Evolutionary conservation across 2,329 filamentous ascomycete genomes (phyloP).

Genomic region (Penicillium sumatraense): DNA sequence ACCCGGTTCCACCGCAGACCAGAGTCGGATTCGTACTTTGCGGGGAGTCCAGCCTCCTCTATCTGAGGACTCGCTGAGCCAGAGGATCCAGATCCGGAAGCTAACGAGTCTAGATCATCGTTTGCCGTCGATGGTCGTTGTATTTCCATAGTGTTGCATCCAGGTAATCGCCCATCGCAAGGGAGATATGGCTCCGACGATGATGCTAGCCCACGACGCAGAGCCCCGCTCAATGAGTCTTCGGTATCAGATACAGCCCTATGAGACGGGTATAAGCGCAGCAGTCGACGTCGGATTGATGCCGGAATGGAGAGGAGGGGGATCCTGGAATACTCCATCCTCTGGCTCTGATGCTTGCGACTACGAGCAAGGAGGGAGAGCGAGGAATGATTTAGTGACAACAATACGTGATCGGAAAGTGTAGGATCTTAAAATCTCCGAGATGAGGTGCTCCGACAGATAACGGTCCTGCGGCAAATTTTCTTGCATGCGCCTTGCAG

Average conservation of each 20-base stretch:
- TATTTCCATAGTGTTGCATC: slow-evolving; percentile 1
- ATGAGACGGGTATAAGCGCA: slow-evolving; percentile 27
- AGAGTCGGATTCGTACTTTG: slow-evolving; percentile 36
- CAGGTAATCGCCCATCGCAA: slow-evolving; percentile 2
- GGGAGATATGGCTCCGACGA: slow-evolving; percentile 24
- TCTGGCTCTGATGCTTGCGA: background rate
- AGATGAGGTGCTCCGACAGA: slow-evolving; percentile 11
- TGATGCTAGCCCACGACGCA: slow-evolving; percentile 10
- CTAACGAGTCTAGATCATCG: slow-evolving; percentile 23
- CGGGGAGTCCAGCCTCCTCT: slow-evolving; percentile 10
- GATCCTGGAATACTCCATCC: slow-evolving; percentile 26
- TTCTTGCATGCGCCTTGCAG: slow-evolving; percentile 12
- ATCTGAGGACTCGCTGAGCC: slow-evolving; percentile 11
- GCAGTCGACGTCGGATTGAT: slow-evolving; percentile 33
- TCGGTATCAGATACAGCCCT: slow-evolving; percentile 14
- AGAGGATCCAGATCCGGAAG: slow-evolving; percentile 17
- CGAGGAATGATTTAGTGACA: background rate
- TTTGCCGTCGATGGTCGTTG: slow-evolving; percentile 26
- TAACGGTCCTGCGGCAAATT: slow-evolving; percentile 18
- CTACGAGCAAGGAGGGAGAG: background rate
- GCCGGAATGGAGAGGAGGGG: slow-evolving; percentile 30
- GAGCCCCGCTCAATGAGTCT: slow-evolving; percentile 3
- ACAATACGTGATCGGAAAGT: background rate
- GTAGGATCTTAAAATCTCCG: background rate
- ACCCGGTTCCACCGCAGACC: slow-evolving; percentile 43